These are phyloP conservation scores for Apiospora arundinis DNA, from an alignment of 2,329 filamentous ascomycete species.

Conservation along the genomic window DNA sequence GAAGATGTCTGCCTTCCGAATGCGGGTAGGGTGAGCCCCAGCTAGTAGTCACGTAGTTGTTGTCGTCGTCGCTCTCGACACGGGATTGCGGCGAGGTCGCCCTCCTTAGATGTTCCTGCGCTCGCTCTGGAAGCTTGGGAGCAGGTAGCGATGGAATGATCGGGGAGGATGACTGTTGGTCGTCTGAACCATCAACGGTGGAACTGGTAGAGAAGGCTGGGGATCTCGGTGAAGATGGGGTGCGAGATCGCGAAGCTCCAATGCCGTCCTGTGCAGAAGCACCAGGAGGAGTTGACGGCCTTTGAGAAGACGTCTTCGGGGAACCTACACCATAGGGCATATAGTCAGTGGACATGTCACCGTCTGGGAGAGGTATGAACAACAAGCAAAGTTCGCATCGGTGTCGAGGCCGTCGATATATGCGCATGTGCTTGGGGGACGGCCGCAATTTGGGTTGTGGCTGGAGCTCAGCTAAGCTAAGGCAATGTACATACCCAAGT, in stretches of 20 bases:
- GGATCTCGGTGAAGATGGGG: conserved; percentile 52
- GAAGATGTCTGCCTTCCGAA: conserved; percentile 59
- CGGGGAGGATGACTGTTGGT: conserved; percentile 60
- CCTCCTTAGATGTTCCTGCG: conserved; percentile 61
- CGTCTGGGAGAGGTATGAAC: not conserved
- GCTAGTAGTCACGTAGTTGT: conserved; percentile 71
- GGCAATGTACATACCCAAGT: conserved; percentile 49
- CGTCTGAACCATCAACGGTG: conserved; percentile 61
- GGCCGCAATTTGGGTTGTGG: conserved; percentile 23
- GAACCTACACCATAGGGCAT: conserved; percentile 38
- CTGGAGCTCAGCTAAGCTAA: conserved; percentile 23
- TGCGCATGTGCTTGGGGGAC: conserved; percentile 16
- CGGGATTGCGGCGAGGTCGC: conserved; percentile 47
- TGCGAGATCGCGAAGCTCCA: conserved; percentile 45
- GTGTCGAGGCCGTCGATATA: not conserved
- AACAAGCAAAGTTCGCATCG: conserved; percentile 3
- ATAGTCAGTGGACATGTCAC: conserved; percentile 14
- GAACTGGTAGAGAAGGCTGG: conserved; percentile 68
- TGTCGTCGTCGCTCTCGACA: conserved; percentile 43
- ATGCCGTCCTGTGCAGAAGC: conserved; percentile 65
- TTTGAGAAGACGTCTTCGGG: conserved; percentile 63
- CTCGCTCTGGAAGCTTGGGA: conserved; percentile 63
- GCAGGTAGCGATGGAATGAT: conserved; percentile 63
- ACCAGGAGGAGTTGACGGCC: conserved; percentile 61
- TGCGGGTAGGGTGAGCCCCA: conserved; percentile 92